Conservation (phyloP, 1,139 yeast genomes). For the Nadsonia commutata region DNA sequence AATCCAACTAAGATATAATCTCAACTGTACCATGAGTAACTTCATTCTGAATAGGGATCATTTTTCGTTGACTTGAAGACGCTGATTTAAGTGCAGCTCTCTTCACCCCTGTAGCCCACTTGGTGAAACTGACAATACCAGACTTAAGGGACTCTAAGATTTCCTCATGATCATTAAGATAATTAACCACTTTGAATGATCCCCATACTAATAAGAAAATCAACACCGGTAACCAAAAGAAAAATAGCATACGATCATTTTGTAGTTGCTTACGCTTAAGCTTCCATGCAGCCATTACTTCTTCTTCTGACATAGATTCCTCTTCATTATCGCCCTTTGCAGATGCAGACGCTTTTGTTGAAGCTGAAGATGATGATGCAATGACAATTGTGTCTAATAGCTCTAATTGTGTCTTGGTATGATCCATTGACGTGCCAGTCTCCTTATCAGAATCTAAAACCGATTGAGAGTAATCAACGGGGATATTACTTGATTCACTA, state of each 20-base stretch:
- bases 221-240: conserved; percentile 50
- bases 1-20: too few species aligned
- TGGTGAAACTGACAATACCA: too few species aligned
- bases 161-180: conserved; percentile 2
- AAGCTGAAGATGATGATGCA: conserved; percentile 2
- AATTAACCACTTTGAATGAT: conserved; percentile 4
- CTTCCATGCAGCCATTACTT: conserved; percentile 16
- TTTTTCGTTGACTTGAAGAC: too few species aligned
- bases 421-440: too few species aligned
- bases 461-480: not conserved
- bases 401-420: too few species aligned
- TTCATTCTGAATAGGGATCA: too few species aligned
- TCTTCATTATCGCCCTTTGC: conserved; percentile 9
- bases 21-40: too few species aligned
- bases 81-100: too few species aligned
- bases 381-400: too few species aligned
- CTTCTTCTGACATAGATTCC: conserved; percentile 13
- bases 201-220: conserved; percentile 13
- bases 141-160: too few species aligned
- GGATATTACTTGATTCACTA: not conserved
- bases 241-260: conserved; percentile 73
- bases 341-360: conserved; percentile 6
- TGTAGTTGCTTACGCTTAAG: conserved; percentile 40
- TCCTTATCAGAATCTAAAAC: too few species aligned
- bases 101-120: too few species aligned